Percentiles rank a stretch among this genome's conserved stretches.
phyloP scores from a whole-genome alignment of 257 asterid genomes.

The Asclepias syriaca region DNA sequence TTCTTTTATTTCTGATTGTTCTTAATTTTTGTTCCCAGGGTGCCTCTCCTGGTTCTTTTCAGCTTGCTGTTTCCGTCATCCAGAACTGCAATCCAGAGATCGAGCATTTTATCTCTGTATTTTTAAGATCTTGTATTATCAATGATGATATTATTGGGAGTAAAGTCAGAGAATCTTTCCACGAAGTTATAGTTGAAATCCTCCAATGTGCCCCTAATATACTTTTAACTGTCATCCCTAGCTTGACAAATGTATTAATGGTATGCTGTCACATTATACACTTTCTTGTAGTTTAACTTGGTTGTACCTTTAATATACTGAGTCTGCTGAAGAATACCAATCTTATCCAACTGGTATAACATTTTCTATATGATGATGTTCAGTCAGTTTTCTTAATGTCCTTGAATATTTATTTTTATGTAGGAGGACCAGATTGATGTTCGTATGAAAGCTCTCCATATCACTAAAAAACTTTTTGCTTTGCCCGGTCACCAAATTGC shows the following conservation, averaged over 20 bases:
- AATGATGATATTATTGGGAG: conserved; percentile 58
- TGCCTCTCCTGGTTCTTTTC: conserved; percentile 47
- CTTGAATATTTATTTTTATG: conserved; percentile 26
- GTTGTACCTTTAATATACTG: conserved; percentile 7
- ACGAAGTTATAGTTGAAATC: conserved; percentile 60
- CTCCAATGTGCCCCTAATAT: conserved; percentile 66
- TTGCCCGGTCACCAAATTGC: conserved; percentile 58
- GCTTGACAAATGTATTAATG: conserved; percentile 64
- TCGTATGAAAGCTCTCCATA: conserved; percentile 74
- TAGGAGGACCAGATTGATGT: conserved; percentile 96
- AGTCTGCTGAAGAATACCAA: neutral
- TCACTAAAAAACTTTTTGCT: conserved; percentile 51
- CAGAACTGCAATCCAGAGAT: conserved; percentile 51
- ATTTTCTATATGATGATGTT: neutral
- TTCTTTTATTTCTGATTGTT: conserved; percentile 1
- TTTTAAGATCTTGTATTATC: conserved; percentile 71
- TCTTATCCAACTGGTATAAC: conserved; percentile 1
- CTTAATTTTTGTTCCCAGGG: conserved; percentile 45
- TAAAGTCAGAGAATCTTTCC: conserved; percentile 68
- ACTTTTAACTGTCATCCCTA: conserved; percentile 73
- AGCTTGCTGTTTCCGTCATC: conserved; percentile 63
- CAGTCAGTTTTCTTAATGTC: conserved; percentile 4
- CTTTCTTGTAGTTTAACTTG: conserved; percentile 12
- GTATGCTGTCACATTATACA: conserved; percentile 39
- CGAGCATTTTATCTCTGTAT: conserved; percentile 43